Base-by-base conservation (phyloP, 371 early-diverging fungal species). In the Phascolomyces articulosus region DNA sequence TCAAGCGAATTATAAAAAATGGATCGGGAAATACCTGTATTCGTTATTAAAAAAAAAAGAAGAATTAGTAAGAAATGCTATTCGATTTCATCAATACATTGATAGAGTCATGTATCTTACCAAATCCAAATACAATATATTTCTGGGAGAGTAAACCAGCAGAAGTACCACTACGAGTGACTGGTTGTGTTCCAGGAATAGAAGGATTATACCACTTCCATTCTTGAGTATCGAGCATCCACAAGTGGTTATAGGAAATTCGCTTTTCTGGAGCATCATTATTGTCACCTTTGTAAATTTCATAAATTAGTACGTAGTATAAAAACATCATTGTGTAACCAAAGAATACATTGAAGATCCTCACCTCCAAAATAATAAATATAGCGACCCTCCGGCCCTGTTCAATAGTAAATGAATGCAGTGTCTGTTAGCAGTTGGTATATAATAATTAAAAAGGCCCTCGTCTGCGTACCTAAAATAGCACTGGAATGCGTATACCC, bases 141-240 rank as follows among this genome's bases (percentile, higher is more conserved):
- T 61, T 28, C 18, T 51, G 23, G 1, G 51, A 18, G 27, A 69
- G 15, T 38, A 34, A 11, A 18, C 60, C 64, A 57, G 56, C 61
- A 0, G 66, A 41, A 9, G 63, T 60, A 55, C 41, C 58, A 0
- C 61, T 48, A n/a, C 71, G 64, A 24, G 28, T 55, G 28, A 44
- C 59, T n/a, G 71, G 71, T 24, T 54, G 44, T 38, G 62, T 58
- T 20, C 71, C 71, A 24, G 63, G 11, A 20, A 56, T 20, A 10
- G 28, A n/a, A 47, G 66, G 55, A 20, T 59, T 56, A 26, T 55
- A 55, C 71, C 71, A 70, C 1, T 60, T 66, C 63, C 60, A 67
- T 2, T 67, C 67, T 27, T 67, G 59, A 11, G 71, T 63, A 40
- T 70, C 67, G 20, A 70, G 40, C 7, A 67, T 58, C 26, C 41